These are phyloP conservation scores for Symbiodinium pilosum DNA, from an alignment of 73 alveolate species.

Conservation along the genomic window DNA sequence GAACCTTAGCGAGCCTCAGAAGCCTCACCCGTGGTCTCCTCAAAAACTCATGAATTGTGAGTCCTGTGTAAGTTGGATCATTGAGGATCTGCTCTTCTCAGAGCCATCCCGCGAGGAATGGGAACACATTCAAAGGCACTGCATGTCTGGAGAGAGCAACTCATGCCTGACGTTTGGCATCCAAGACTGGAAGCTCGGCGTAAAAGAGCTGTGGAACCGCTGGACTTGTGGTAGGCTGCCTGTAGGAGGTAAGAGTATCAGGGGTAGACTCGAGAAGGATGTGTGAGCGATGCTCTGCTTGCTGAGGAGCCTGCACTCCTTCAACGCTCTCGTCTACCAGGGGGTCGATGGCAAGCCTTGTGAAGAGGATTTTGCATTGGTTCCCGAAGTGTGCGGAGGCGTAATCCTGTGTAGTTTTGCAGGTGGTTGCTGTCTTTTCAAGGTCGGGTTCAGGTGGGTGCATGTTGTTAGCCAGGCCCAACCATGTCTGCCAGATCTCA, in stretches of 20 bases:
- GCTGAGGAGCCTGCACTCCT: constrained; percentile 46
- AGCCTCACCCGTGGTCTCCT: too few relatives aligned
- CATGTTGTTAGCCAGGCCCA: background rate
- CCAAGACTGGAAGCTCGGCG: constrained; percentile 50
- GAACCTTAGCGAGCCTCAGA: too few relatives aligned
- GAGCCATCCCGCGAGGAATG: constrained; percentile 1
- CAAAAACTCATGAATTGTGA: too few relatives aligned
- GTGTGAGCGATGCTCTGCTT: too few relatives aligned
- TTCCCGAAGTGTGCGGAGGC: constrained; percentile 56
- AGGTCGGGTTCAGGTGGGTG: background rate
- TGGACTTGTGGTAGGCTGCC: background rate
- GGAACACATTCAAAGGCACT: background rate
- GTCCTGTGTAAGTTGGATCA: too few relatives aligned
- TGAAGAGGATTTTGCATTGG: constrained; percentile 35
- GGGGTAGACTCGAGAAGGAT: too few relatives aligned
- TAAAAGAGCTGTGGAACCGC: background rate
- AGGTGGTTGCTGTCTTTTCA: background rate
- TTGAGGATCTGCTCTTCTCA: constrained; percentile 73
- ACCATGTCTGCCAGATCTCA: too few relatives aligned
- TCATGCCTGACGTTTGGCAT: constrained; percentile 67
- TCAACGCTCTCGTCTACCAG: background rate
- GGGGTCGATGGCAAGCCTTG: background rate
- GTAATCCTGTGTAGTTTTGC: background rate
- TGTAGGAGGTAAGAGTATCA: background rate
- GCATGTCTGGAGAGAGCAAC: background rate